phyloP scores from a whole-genome alignment of 2,329 filamentous ascomycete genomes.

The Colletotrichum lindemuthianum region DNA sequence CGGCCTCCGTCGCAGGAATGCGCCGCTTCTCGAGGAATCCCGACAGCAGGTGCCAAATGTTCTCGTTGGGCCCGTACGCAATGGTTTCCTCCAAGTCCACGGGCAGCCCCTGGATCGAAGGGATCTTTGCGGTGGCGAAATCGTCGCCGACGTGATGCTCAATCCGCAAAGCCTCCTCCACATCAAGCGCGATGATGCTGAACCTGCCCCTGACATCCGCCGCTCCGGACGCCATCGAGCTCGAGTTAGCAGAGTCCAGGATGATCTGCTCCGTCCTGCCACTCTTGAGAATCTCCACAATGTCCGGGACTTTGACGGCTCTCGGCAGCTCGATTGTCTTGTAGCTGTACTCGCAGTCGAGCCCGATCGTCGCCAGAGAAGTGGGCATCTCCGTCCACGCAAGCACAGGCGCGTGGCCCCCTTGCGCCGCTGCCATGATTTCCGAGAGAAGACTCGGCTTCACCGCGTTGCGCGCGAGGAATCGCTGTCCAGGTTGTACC shows the following conservation, averaged over 20 bases:
- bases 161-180: slow-evolving; percentile 65
- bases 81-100: slow-evolving; percentile 42
- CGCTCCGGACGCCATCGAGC: slow-evolving; percentile 51
- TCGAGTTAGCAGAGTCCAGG: slow-evolving; percentile 68
- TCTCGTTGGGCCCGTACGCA: slow-evolving; percentile 41
- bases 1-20: slow-evolving; percentile 33
- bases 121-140: slow-evolving; percentile 46
- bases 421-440: slow-evolving; percentile 3
- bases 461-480: slow-evolving; percentile 45
- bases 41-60: slow-evolving; percentile 63
- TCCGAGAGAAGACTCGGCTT: slow-evolving; percentile 47
- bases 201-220: slow-evolving; percentile 67
- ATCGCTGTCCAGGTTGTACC: slow-evolving; percentile 32
- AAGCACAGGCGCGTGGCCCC: slow-evolving; percentile 5
- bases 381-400: slow-evolving; percentile 26
- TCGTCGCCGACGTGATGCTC: slow-evolving; percentile 65
- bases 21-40: slow-evolving; percentile 51
- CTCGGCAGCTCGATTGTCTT: slow-evolving; percentile 55
- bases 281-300: slow-evolving; percentile 61
- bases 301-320: slow-evolving; percentile 60
- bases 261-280: slow-evolving; percentile 60
- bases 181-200: slow-evolving; percentile 78
- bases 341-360: slow-evolving; percentile 50
- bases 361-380: slow-evolving; percentile 43
- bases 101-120: slow-evolving; percentile 23